These are phyloP conservation scores for Ganoderma meredithae DNA, from an alignment of 1,284 basidiomycete genomes.

Conservation along the genomic window DNA sequence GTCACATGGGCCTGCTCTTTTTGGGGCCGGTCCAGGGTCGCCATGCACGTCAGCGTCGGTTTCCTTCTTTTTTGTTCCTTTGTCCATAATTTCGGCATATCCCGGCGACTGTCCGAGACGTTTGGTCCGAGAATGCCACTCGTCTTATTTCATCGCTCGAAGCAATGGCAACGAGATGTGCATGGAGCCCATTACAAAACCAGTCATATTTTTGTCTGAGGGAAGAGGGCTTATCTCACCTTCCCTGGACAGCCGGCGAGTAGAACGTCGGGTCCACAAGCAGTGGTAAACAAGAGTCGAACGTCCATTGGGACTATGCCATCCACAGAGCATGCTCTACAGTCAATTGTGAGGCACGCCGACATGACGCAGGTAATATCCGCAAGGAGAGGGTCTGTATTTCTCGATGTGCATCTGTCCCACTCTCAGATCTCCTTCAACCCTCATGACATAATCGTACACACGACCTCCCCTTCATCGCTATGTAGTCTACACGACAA, in stretches of 20 bases:
- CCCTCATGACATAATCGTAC: not conserved
- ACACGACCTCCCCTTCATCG: not conserved
- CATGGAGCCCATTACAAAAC: too few species aligned
- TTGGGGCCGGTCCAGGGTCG: not conserved
- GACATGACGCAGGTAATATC: too few species aligned
- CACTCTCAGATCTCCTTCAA: not conserved
- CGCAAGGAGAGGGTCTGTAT: not conserved
- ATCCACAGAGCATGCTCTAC: too few species aligned
- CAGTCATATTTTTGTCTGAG: too few species aligned
- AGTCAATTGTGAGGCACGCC: not conserved
- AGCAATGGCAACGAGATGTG: not conserved
- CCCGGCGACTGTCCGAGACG: not conserved
- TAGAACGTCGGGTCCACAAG: not conserved
- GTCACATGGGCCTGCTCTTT: not conserved
- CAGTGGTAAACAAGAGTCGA: not conserved
- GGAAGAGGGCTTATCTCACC: not conserved
- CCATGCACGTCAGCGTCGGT: not conserved
- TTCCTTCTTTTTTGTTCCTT: conserved; percentile 1
- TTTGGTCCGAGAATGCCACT: not conserved
- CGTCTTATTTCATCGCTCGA: not conserved
- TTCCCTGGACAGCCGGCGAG: not conserved
- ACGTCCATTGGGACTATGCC: too few species aligned
- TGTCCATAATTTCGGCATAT: not conserved
- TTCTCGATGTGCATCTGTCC: not conserved
- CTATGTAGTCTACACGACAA: not conserved